These are phyloP conservation scores for Penicillium sp. DNA, from an alignment of 2,329 filamentous ascomycete species.

Conservation along the genomic window DNA sequence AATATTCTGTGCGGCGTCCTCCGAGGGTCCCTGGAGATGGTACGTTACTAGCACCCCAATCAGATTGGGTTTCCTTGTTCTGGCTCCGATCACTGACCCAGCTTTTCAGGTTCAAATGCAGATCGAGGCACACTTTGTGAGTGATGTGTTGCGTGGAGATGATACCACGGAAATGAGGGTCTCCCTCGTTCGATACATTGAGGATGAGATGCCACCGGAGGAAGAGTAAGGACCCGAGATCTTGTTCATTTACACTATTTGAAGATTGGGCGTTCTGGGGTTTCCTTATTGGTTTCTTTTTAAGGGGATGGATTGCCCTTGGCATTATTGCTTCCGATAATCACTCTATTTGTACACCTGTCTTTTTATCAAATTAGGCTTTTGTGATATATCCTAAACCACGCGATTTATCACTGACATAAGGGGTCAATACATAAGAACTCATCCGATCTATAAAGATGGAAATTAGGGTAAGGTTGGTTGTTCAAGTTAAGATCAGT, in stretches of 20 bases:
- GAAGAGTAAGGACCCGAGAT: conserved; percentile 67
- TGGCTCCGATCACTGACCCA: conserved; percentile 20
- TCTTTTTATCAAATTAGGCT: conserved; percentile 15
- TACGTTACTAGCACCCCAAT: conserved; percentile 42
- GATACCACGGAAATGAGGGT: conserved; percentile 98
- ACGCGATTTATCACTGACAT: conserved; percentile 21
- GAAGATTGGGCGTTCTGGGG: conserved; percentile 6
- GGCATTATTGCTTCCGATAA: background rate
- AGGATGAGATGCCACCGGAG: conserved; percentile 94
- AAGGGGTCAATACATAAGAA: background rate
- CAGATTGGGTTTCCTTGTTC: conserved; percentile 10
- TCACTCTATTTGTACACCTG: background rate
- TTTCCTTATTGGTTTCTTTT: background rate
- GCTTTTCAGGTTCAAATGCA: conserved; percentile 78
- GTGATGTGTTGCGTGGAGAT: conserved; percentile 86
- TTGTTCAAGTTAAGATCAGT: conserved; percentile 2
- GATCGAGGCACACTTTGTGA: conserved; percentile 94
- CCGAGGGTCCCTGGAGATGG: conserved; percentile 91
- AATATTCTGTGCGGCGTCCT: conserved; percentile 95
- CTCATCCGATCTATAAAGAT: background rate
- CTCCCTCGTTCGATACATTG: conserved; percentile 86
- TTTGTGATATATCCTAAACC: conserved; percentile 26
- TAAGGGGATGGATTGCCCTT: background rate
- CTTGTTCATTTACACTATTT: conserved; percentile 6
- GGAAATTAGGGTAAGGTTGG: background rate